Evolutionary conservation across 1,284 basidiomycete genomes (phyloP).

Genomic region (Tilletia setariae): DNA sequence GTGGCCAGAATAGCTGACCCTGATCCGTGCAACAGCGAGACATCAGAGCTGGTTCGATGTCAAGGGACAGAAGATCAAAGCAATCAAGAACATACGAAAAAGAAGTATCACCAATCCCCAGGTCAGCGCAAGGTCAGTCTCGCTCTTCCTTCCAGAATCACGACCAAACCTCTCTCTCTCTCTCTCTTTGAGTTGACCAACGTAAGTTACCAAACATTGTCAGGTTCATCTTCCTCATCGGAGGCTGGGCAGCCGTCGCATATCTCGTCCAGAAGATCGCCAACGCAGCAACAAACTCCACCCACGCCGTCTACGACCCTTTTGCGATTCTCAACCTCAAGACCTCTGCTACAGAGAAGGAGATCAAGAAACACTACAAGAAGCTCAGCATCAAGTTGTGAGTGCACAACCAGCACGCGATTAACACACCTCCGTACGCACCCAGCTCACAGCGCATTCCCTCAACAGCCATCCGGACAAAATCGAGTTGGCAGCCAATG

Average conservation of each 20-base stretch:
- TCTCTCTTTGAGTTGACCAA: too few relatives aligned
- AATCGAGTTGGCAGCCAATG: constrained; percentile 72
- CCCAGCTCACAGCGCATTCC: too few relatives aligned
- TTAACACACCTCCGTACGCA: too few relatives aligned
- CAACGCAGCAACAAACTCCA: constrained; percentile 59
- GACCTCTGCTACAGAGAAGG: constrained; percentile 77
- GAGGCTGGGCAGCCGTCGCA: constrained; percentile 73
- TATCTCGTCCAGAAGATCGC: constrained; percentile 67
- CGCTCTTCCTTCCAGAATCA: neutral
- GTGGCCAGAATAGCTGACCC: constrained; percentile 4
- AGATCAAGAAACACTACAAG: constrained; percentile 95
- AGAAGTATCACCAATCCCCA: constrained; percentile 40
- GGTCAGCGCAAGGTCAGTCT: constrained; percentile 26
- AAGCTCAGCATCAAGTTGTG: constrained; percentile 62
- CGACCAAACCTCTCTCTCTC: too few relatives aligned
- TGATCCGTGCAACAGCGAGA: neutral
- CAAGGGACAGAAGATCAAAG: constrained; percentile 41
- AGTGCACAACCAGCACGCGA: neutral
- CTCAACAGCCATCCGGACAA: constrained; percentile 80
- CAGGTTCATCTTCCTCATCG: constrained; percentile 56
- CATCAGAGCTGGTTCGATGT: constrained; percentile 45
- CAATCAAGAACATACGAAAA: constrained; percentile 30
- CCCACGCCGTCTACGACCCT: constrained; percentile 69
- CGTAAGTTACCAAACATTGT: too few relatives aligned
- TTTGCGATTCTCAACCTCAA: constrained; percentile 87